A percentile compares a stretch with the other conserved stretches of the same genome.
Evolutionary conservation across 768 basidiomycete species (phyloP).

Genomic region (Lyophyllum shimeji): DNA sequence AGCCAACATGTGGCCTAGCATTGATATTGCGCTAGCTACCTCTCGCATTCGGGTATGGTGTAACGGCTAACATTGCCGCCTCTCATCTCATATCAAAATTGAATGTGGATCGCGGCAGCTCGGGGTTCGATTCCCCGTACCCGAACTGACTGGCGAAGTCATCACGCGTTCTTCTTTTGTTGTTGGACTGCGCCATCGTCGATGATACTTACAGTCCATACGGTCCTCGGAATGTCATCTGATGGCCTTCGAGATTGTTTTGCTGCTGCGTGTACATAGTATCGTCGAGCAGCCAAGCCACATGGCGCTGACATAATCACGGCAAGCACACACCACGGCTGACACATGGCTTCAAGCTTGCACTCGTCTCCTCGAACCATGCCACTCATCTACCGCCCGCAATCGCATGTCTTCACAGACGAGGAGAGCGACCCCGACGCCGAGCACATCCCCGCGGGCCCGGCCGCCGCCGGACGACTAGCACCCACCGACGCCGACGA

Average conservation of each 20-base stretch:
- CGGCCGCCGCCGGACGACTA: slow-evolving; percentile 1
- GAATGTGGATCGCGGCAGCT: slow-evolving; percentile 39
- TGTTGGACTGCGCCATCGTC: not conserved
- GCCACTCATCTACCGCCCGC: not conserved
- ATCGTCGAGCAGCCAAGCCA: no score
- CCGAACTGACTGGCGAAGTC: slow-evolving; percentile 28
- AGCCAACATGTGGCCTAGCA: no score
- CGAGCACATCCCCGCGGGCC: not conserved
- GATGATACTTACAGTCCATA: no score
- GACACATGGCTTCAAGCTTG: no score
- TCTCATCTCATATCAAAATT: slow-evolving; percentile 32
- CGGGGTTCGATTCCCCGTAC: slow-evolving; percentile 60
- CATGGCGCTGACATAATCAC: no score
- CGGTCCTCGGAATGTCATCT: no score
- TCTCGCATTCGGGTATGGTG: slow-evolving; percentile 42
- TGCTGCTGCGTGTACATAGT: no score
- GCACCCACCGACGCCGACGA: slow-evolving; percentile 52
- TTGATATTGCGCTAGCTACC: not conserved
- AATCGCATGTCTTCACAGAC: slow-evolving; percentile 8
- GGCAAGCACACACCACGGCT: no score
- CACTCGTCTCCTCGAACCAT: not conserved
- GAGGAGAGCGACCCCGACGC: no score
- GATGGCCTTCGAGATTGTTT: no score
- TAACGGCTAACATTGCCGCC: slow-evolving; percentile 68
- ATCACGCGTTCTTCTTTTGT: no score